Conservation (phyloP, 2,329 filamentous ascomycete genomes). For the Aspergillus ustus region DNA sequence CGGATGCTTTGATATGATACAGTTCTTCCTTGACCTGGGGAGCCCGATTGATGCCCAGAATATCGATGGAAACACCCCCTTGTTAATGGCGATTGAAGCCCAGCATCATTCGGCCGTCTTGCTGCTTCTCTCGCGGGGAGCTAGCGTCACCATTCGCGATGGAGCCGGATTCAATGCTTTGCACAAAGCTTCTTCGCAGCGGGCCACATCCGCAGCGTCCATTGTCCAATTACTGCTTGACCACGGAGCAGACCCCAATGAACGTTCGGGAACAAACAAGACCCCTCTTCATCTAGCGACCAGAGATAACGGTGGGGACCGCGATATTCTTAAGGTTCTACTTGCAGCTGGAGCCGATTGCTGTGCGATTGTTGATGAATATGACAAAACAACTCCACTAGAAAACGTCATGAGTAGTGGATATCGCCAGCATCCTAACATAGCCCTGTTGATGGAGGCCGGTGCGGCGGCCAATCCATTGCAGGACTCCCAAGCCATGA, state of each 20-base stretch:
- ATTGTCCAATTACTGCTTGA: neutral
- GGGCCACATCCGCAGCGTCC: neutral
- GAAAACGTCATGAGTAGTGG: neutral
- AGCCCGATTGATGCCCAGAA: neutral
- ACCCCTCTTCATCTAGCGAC: neutral
- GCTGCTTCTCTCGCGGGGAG: neutral
- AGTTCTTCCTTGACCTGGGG: neutral
- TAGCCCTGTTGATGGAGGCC: neutral
- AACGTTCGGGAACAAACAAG: neutral
- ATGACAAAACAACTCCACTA: neutral
- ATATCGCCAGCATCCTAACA: neutral
- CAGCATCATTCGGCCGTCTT: neutral
- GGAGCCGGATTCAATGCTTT: neutral
- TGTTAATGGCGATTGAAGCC: neutral
- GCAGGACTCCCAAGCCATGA: neutral
- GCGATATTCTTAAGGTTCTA: neutral
- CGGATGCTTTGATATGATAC: constrained; percentile 1
- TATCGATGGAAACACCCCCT: neutral
- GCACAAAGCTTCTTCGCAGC: neutral
- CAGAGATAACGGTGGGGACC: neutral
- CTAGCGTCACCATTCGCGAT: neutral
- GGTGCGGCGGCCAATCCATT: neutral
- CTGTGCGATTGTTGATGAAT: neutral
- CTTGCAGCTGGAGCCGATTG: neutral
- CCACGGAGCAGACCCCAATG: neutral